Conservation (phyloP, 352 stramenopile genomes). For the Globisporangium nagaii region DNA sequence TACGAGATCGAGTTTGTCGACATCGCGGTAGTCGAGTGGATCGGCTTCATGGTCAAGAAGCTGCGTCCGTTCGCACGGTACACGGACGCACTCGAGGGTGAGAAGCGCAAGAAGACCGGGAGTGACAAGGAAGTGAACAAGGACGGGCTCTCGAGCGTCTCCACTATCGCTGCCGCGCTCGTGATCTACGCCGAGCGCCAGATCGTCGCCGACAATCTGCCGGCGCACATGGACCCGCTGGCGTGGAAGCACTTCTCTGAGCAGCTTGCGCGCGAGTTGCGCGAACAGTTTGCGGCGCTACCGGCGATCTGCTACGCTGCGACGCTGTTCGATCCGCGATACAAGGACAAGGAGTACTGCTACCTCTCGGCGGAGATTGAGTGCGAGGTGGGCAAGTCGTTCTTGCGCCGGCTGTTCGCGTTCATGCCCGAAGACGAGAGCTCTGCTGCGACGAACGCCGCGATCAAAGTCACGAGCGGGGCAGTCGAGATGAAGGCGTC, state of each 20-base stretch:
- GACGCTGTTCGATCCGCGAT: constrained; percentile 71
- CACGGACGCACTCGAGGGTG: constrained; percentile 61
- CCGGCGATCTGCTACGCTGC: constrained; percentile 59
- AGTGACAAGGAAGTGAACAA: constrained; percentile 79
- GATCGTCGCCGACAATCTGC: constrained; percentile 17
- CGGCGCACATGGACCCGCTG: constrained; percentile 29
- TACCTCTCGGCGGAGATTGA: constrained; percentile 57
- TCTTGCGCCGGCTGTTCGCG: constrained; percentile 54
- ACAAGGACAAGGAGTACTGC: constrained; percentile 80
- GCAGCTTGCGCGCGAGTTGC: constrained; percentile 40
- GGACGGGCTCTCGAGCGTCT: constrained; percentile 67
- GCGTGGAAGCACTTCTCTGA: constrained; percentile 68
- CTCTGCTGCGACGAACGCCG: constrained; percentile 11
- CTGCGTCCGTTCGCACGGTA: constrained; percentile 69
- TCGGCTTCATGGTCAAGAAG: constrained; percentile 63
- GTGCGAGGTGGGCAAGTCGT: constrained; percentile 45
- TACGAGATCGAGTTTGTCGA: constrained; percentile 41
- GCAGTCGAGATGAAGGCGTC: constrained; percentile 3
- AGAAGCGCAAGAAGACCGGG: constrained; percentile 65
- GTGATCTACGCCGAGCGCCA: constrained; percentile 70
- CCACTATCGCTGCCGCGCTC: constrained; percentile 64
- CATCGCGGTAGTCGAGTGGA: constrained; percentile 36
- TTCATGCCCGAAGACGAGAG: constrained; percentile 21
- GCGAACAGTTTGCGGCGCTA: constrained; percentile 43
- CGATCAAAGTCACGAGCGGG: constrained; percentile 16